Evolutionary conservation across 2,329 filamentous ascomycete species (phyloP).

Genomic region (Neoscytalidium dimidiatum): DNA sequence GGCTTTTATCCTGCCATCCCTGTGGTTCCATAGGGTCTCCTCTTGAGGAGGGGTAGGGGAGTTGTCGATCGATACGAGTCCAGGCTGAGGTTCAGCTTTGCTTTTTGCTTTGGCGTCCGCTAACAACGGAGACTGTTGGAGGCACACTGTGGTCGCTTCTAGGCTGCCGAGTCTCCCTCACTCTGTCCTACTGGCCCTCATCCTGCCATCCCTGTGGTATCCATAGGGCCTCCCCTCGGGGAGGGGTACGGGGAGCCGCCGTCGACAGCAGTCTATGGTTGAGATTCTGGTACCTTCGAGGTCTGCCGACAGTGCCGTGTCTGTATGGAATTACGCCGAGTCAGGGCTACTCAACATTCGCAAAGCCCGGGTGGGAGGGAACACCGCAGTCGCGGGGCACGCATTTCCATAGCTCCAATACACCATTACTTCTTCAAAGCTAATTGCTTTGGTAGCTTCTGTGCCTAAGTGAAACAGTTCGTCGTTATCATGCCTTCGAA

Average conservation of each 20-base stretch:
- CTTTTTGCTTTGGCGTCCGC: neutral
- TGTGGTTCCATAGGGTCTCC: neutral
- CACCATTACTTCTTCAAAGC: neutral
- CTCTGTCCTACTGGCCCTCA: too few species aligned
- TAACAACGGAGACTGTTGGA: too few species aligned
- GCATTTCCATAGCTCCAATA: neutral
- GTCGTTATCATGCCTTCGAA: neutral
- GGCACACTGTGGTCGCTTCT: too few species aligned
- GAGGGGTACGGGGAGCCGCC: neutral
- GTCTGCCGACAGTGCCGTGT: neutral
- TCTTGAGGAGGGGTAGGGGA: neutral
- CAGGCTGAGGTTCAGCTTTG: neutral
- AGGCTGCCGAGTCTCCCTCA: too few species aligned
- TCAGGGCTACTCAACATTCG: neutral
- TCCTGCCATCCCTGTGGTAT: neutral
- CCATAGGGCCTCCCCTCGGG: neutral
- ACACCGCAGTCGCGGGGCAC: neutral
- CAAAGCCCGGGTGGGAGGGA: neutral
- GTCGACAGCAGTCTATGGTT: neutral
- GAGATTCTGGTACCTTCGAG: neutral
- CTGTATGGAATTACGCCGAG: neutral
- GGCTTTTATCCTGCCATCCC: neutral
- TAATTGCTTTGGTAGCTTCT: neutral
- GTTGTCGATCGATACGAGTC: neutral
- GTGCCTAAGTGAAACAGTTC: neutral